phyloP scores from a whole-genome alignment of 106 monocot species.

The Agapanthus africanus region DNA sequence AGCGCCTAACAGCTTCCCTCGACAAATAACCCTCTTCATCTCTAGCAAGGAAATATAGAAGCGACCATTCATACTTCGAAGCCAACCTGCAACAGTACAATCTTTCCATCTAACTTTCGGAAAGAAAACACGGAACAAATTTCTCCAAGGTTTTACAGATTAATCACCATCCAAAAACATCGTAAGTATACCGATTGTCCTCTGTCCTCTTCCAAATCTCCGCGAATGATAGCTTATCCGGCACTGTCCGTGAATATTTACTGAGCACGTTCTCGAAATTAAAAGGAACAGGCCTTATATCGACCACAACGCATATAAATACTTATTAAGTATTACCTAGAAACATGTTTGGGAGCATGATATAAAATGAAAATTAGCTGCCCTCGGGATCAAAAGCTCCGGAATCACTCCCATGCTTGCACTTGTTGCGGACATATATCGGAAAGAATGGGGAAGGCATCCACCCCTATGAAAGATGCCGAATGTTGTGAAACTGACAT shows the following conservation, averaged over 20 bases:
- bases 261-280: slow-evolving; percentile 80
- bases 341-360: too few species aligned
- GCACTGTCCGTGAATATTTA: slow-evolving; percentile 41
- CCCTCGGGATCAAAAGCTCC: neutral
- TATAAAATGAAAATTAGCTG: too few species aligned
- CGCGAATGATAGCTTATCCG: slow-evolving; percentile 40
- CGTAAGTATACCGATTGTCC: slow-evolving; percentile 31
- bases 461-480: too few species aligned
- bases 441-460: neutral
- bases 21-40: slow-evolving; percentile 66
- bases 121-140: neutral
- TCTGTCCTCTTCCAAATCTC: slow-evolving; percentile 70
- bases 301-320: too few species aligned
- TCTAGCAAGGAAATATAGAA: slow-evolving; percentile 59
- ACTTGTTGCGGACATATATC: neutral
- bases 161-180: slow-evolving; percentile 14
- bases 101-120: too few species aligned
- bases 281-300: slow-evolving; percentile 49
- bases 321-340: too few species aligned
- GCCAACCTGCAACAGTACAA: slow-evolving; percentile 34
- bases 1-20: slow-evolving; percentile 61
- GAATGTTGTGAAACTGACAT: too few species aligned
- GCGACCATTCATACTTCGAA: slow-evolving; percentile 53
- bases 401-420: neutral
- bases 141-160: neutral